Conservation (phyloP, 768 basidiomycete species). For the Pleurotus ostreatus region DNA sequence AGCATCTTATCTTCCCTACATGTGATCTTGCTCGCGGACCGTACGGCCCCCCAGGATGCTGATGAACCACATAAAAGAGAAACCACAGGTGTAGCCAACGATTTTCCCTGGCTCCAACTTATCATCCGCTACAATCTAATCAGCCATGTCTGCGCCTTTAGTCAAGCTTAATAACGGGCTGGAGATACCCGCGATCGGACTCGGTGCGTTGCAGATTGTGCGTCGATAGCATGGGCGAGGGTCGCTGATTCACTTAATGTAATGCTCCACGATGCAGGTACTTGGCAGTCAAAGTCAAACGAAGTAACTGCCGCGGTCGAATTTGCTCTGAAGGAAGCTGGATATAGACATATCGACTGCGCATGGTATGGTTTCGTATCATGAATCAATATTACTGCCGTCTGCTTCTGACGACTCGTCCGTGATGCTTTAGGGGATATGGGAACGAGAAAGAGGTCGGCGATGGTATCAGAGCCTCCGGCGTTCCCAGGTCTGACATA, state of each 20-base stretch:
- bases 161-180: conserved; percentile 61
- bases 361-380: conserved; percentile 34
- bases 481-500: conserved; percentile 65
- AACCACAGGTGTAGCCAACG: too few species aligned
- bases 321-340: conserved; percentile 65
- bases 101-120: too few species aligned
- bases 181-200: conserved; percentile 53
- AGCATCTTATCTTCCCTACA: too few species aligned
- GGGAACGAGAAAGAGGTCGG: conserved; percentile 81
- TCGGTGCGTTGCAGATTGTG: conserved; percentile 36
- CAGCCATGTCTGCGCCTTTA: conserved; percentile 21
- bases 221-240: conserved; percentile 12
- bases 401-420: conserved; percentile 3
- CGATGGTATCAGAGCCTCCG: conserved; percentile 69
- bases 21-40: too few species aligned
- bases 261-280: conserved; percentile 41
- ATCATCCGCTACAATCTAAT: conserved; percentile 1
- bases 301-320: conserved; percentile 71
- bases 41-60: too few species aligned
- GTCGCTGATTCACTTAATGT: conserved; percentile 2
- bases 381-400: not conserved
- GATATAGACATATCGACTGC: conserved; percentile 77
- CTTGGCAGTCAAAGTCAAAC: conserved; percentile 76
- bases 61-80: too few species aligned
- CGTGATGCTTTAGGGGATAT: conserved; percentile 42